Percentiles rank a stretch among this genome's conserved stretches.
phyloP scores from a whole-genome alignment of 257 asterid genomes.

The Jacaranda copaia region DNA sequence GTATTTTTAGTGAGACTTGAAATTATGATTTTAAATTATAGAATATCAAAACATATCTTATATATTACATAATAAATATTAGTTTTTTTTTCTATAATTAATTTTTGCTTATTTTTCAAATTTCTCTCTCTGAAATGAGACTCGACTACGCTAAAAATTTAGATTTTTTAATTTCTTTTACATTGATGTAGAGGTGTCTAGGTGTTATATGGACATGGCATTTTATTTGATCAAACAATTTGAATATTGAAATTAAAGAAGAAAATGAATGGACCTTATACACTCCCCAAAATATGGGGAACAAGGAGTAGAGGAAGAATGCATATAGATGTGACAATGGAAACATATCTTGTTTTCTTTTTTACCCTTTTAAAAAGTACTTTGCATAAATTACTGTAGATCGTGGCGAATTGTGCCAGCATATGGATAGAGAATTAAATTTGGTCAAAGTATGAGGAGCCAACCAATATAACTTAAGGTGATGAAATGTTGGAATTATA shows the following conservation, averaged over 20 bases:
- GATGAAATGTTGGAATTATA: not conserved
- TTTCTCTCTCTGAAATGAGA: not conserved
- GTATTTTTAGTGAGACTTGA: too few relatives aligned
- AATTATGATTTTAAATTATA: too few relatives aligned
- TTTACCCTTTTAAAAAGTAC: not conserved
- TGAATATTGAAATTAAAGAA: slow-evolving; percentile 24
- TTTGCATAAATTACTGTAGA: not conserved
- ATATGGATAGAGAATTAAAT: not conserved
- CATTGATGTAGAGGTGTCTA: not conserved
- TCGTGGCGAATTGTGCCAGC: not conserved
- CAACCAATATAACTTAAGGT: slow-evolving; percentile 25
- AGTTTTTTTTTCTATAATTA: not conserved
- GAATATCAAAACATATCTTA: too few relatives aligned
- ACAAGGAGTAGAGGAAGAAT: slow-evolving; percentile 23
- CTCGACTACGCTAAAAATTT: not conserved
- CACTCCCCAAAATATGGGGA: slow-evolving; percentile 25
- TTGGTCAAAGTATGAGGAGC: slow-evolving; percentile 34
- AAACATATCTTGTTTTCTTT: not conserved
- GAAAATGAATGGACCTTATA: slow-evolving; percentile 5
- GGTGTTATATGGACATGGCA: slow-evolving; percentile 6
- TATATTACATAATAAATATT: too few relatives aligned
- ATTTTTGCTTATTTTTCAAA: not conserved
- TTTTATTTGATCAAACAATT: slow-evolving; percentile 11
- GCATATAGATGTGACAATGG: not conserved
- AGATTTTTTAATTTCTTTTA: not conserved